Evolutionary conservation across 176 grass and related monocot genomes (phyloP).

Genomic region (Oryza meyeriana): DNA sequence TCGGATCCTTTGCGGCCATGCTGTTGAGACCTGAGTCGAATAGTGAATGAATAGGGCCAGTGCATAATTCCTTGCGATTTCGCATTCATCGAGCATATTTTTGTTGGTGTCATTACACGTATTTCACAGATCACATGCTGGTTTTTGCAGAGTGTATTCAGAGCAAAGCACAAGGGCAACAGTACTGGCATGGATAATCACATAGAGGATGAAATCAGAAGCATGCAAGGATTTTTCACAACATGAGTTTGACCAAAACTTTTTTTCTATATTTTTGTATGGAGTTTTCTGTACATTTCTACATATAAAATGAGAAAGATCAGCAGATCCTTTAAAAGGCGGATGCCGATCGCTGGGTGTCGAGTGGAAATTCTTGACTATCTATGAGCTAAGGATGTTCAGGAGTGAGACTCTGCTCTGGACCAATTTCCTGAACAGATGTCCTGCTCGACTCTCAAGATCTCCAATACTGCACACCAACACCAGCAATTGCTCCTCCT

Average conservation of each 20-base stretch:
- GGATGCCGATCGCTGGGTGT: conserved; percentile 19
- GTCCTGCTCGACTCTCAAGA: conserved; percentile 30
- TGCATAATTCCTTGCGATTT: neutral
- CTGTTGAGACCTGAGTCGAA: neutral
- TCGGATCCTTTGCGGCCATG: neutral
- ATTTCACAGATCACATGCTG: neutral
- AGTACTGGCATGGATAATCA: neutral
- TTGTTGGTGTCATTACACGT: neutral
- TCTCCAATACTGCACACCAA: conserved; percentile 27
- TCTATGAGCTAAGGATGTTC: conserved; percentile 35
- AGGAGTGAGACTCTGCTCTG: conserved; percentile 40
- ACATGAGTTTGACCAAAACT: conserved; percentile 15
- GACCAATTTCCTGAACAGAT: conserved; percentile 30
- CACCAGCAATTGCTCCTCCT: conserved; percentile 31
- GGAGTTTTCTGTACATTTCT: conserved; percentile 2
- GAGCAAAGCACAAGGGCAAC: neutral
- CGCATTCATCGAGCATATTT: neutral
- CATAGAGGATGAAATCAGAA: neutral
- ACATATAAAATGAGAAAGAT: conserved; percentile 10
- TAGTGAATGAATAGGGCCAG: neutral
- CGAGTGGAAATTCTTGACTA: neutral
- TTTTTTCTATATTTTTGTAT: neutral
- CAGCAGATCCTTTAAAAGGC: conserved; percentile 32
- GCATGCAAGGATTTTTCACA: neutral
- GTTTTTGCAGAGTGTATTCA: neutral